Percentiles rank a stretch among this genome's conserved stretches.
Conservation (phyloP, 495 filamentous ascomycete genomes). For the Margaritispora aquatica region DNA sequence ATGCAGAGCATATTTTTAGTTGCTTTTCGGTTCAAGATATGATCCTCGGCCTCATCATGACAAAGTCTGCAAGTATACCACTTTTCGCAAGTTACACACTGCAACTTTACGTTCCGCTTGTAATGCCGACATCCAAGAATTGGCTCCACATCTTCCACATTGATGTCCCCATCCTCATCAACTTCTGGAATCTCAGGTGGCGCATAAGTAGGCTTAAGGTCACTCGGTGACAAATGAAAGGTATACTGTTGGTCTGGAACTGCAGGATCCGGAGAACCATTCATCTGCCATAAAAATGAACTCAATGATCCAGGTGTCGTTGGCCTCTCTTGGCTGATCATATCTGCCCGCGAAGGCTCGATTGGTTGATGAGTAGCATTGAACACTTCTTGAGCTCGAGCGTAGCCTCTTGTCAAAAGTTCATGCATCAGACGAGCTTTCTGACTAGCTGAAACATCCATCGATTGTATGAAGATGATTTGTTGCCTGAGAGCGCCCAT, state of each 20-base stretch:
- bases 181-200: constrained; percentile 24
- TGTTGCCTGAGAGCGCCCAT: constrained; percentile 69
- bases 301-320: constrained; percentile 28
- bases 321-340: constrained; percentile 32
- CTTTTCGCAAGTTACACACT: constrained; percentile 79
- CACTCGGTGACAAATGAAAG: constrained; percentile 65
- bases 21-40: constrained; percentile 69
- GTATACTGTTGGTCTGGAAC: constrained; percentile 39
- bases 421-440: constrained; percentile 82
- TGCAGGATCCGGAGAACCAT: constrained; percentile 27
- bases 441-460: constrained; percentile 56
- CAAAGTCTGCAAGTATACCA: constrained; percentile 98
- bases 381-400: constrained; percentile 35
- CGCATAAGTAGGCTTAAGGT: constrained; percentile 65
- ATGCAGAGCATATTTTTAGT: constrained; percentile 98
- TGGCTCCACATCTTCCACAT: constrained; percentile 37
- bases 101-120: constrained; percentile 88
- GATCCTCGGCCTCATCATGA: constrained; percentile 82
- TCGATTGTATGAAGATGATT: constrained; percentile 69
- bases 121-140: constrained; percentile 87
- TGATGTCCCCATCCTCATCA: constrained; percentile 34
- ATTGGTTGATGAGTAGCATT: constrained; percentile 23
- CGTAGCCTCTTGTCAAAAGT: constrained; percentile 77
- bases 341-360: constrained; percentile 30
- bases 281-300: constrained; percentile 30